Conservation (phyloP, 106 monocot genomes). For the Phalaenopsis aphrodite region DNA sequence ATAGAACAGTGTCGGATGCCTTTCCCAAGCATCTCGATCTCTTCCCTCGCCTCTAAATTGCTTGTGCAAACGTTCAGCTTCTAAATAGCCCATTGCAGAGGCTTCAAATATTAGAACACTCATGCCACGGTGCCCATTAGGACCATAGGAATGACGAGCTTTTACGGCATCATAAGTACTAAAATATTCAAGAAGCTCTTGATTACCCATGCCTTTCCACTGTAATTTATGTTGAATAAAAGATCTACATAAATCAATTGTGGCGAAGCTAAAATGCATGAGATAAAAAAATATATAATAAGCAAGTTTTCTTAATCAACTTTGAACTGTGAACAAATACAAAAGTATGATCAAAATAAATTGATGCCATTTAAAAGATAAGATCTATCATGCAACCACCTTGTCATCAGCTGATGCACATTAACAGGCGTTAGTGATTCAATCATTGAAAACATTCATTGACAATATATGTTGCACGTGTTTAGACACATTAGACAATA, state of each 20-base stretch:
- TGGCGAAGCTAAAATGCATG: neutral
- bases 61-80: slow-evolving; percentile 55
- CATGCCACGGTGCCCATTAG: slow-evolving; percentile 80
- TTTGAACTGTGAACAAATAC: neutral
- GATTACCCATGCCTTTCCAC: slow-evolving; percentile 93
- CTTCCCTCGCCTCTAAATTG: slow-evolving; percentile 42
- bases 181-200: slow-evolving; percentile 91
- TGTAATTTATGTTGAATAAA: slow-evolving; percentile 10
- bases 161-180: slow-evolving; percentile 42
- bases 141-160: slow-evolving; percentile 92
- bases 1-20: slow-evolving; percentile 19
- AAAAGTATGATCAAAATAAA: slow-evolving; percentile 1
- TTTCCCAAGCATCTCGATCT: slow-evolving; percentile 51
- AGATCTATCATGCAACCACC: neutral
- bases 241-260: neutral
- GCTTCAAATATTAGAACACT: slow-evolving; percentile 54
- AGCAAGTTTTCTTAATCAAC: neutral
- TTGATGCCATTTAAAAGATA: neutral
- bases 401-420: neutral
- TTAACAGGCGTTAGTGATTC: neutral
- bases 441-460: neutral
- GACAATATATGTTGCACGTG: neutral
- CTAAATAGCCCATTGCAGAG: slow-evolving; percentile 38
- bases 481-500: too few species aligned
- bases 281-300: neutral